A percentile compares a stretch with the other conserved stretches of the same genome.
Evolutionary conservation across 148 eudicot species (phyloP).

Genomic region (Fagopyrum esculentum): DNA sequence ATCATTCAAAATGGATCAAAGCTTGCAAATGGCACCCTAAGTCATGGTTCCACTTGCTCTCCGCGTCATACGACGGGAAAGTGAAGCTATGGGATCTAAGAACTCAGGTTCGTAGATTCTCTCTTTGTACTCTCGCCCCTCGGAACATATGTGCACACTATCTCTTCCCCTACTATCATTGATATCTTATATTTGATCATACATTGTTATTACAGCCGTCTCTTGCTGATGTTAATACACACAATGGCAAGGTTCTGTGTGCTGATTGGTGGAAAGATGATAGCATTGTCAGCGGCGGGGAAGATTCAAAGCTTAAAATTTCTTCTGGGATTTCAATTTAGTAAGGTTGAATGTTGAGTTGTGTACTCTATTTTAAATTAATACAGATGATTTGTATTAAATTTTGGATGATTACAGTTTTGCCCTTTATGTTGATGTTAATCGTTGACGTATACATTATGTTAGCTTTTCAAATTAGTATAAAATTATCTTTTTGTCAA

Average conservation of each 20-base stretch:
- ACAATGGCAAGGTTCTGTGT: conserved; percentile 81
- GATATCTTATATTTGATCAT: neutral
- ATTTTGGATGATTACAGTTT: neutral
- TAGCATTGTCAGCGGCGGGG: conserved; percentile 83
- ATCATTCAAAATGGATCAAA: conserved; percentile 85
- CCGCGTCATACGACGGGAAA: conserved; percentile 91
- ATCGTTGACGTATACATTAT: neutral
- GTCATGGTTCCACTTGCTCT: conserved; percentile 82
- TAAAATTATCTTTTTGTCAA: neutral
- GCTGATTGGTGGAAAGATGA: conserved; percentile 94
- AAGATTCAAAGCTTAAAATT: conserved; percentile 72
- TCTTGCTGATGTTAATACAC: conserved; percentile 66
- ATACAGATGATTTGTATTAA: neutral
- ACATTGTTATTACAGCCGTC: conserved; percentile 66
- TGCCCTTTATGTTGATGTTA: neutral
- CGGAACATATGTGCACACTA: neutral
- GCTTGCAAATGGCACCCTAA: conserved; percentile 85
- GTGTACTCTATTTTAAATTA: neutral
- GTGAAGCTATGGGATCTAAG: conserved; percentile 92
- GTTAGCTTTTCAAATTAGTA: neutral
- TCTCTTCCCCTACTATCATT: neutral
- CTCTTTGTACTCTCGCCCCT: neutral
- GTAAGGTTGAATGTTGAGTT: conserved; percentile 24
- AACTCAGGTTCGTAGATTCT: conserved; percentile 54
- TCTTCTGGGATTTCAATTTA: conserved; percentile 56